Percentiles rank a stretch among this genome's conserved stretches.
Evolutionary conservation across 2,329 filamentous ascomycete genomes (phyloP).

Genomic region (Diaporthe ilicicola): DNA sequence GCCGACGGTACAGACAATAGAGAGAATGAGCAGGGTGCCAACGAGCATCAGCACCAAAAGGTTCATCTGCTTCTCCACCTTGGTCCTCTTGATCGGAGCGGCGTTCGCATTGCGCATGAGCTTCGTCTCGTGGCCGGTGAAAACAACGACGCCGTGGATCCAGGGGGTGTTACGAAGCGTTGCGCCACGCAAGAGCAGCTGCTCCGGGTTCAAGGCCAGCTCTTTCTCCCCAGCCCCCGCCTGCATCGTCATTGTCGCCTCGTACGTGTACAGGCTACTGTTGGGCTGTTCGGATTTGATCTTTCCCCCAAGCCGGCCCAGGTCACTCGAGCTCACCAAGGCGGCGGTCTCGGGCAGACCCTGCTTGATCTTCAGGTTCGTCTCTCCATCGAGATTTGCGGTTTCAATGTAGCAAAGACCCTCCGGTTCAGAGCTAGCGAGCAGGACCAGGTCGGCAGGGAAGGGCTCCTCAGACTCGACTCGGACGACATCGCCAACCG

Average conservation of each 20-base stretch:
- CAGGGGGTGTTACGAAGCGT: slow-evolving; percentile 96
- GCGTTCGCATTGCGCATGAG: slow-evolving; percentile 98
- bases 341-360: slow-evolving; percentile 90
- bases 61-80: slow-evolving; percentile 94
- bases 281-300: slow-evolving; percentile 97
- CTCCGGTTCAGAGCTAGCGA: slow-evolving; percentile 96
- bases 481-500: slow-evolving; percentile 90
- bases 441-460: slow-evolving; percentile 88
- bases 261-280: slow-evolving; percentile 97
- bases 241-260: slow-evolving; percentile 92
- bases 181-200: slow-evolving; percentile 90
- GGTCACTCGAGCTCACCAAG: slow-evolving; percentile 85
- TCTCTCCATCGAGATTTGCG: slow-evolving; percentile 96
- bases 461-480: slow-evolving; percentile 96
- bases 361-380: slow-evolving; percentile 99
- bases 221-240: slow-evolving; percentile 93
- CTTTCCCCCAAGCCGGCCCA: slow-evolving; percentile 85
- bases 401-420: slow-evolving; percentile 99
- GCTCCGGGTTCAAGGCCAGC: slow-evolving; percentile 87
- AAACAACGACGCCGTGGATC: slow-evolving; percentile 96
- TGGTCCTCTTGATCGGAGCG: slow-evolving; percentile 96
- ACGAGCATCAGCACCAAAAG: slow-evolving; percentile 91
- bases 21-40: slow-evolving; percentile 82
- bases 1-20: slow-evolving; percentile 89
- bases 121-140: slow-evolving; percentile 98